phyloP scores from a whole-genome alignment of 257 asterid species.

The Solanum chiquidenum region DNA sequence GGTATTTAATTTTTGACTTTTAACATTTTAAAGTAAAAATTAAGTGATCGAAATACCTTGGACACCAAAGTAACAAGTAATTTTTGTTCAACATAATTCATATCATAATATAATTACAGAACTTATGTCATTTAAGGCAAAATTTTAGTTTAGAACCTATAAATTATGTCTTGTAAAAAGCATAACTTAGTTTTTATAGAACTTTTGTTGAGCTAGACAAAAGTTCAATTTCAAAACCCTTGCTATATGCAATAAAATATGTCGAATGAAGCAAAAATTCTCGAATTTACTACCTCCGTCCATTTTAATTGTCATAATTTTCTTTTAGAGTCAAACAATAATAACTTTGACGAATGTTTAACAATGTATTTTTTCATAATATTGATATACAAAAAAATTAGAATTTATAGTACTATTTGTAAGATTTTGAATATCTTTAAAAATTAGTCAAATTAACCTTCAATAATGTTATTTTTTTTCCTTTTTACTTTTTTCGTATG shows the following conservation, averaged over 20 bases:
- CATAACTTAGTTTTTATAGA: background rate
- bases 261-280: background rate
- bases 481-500: background rate
- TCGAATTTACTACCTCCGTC: accelerated
- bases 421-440: accelerated
- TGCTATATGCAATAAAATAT: background rate
- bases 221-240: background rate
- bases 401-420: no score
- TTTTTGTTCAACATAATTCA: no score
- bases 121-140: background rate
- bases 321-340: accelerated
- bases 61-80: background rate
- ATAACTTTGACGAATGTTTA: no score
- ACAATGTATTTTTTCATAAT: accelerated
- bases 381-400: no score
- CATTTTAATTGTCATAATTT: no score
- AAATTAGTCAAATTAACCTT: no score
- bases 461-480: background rate
- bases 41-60: no score
- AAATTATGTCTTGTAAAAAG: background rate
- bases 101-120: no score
- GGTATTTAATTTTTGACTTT: background rate
- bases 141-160: accelerated
- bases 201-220: background rate
- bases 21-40: no score